Conservation (phyloP, 805 yeast species). For the Yarrowia sp. region DNA sequence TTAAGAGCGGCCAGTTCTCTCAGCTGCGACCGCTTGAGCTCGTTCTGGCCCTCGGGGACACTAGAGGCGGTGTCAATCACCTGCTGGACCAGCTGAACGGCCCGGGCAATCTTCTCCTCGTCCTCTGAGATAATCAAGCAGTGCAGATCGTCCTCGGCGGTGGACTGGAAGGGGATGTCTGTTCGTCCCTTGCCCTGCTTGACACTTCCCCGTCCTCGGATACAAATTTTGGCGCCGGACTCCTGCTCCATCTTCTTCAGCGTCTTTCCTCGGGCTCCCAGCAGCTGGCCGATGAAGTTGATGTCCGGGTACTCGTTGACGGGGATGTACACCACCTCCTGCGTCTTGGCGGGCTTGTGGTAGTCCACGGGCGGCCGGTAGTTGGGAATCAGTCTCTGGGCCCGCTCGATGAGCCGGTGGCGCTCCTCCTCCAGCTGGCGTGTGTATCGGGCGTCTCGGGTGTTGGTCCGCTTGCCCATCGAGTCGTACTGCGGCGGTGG, state of each 20-base stretch:
- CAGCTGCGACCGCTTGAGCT: constrained; percentile 85
- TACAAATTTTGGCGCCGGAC: constrained; percentile 88
- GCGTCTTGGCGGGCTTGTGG: constrained; percentile 69
- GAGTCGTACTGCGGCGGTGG: constrained; percentile 93
- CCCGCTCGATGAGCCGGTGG: constrained; percentile 75
- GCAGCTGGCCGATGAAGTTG: constrained; percentile 85
- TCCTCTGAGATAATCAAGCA: constrained; percentile 85
- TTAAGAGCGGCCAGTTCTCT: constrained; percentile 91
- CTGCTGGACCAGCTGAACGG: constrained; percentile 73
- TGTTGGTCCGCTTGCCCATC: constrained; percentile 82
- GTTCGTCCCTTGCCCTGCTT: constrained; percentile 80
- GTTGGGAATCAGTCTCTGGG: constrained; percentile 73
- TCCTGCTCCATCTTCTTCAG: constrained; percentile 78
- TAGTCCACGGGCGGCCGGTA: constrained; percentile 84
- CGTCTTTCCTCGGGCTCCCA: constrained; percentile 97
- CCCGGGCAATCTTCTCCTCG: constrained; percentile 76
- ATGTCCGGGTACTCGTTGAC: constrained; percentile 86
- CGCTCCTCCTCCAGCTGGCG: constrained; percentile 78
- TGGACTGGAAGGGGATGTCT: constrained; percentile 57
- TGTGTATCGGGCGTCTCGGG: constrained; percentile 72
- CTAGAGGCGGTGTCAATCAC: constrained; percentile 83
- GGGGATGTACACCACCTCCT: constrained; percentile 86
- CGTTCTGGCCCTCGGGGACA: constrained; percentile 93
- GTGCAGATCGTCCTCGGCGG: constrained; percentile 83
- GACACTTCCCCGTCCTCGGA: constrained; percentile 95